Conservation (phyloP, 75 land plant species). For the Selaginella tamariscina region DNA sequence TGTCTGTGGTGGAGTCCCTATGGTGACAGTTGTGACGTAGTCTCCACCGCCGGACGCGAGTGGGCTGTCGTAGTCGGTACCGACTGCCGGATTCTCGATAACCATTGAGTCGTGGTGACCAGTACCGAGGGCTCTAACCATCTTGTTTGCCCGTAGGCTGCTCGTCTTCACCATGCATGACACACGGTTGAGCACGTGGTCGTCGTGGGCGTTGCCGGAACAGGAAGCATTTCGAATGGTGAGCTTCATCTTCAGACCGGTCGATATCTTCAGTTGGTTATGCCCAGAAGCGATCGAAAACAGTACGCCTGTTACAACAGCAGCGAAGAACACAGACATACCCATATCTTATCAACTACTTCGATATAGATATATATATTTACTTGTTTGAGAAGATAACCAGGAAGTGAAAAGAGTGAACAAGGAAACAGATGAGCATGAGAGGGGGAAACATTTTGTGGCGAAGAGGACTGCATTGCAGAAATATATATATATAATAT, state of each 20-base stretch:
- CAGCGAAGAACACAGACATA: background rate
- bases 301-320: background rate
- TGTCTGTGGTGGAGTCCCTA: slow-evolving; percentile 42
- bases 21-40: slow-evolving; percentile 42
- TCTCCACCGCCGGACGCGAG: slow-evolving; percentile 48
- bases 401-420: background rate
- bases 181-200: background rate
- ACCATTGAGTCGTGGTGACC: background rate
- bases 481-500: too few species aligned
- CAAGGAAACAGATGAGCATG: background rate
- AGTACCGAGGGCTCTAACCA: background rate
- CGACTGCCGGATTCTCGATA: background rate
- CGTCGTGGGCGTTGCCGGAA: background rate
- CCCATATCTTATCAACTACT: too few species aligned
- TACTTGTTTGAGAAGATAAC: background rate
- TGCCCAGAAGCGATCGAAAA: background rate
- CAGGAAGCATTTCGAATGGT: background rate
- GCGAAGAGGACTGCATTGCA: too few species aligned
- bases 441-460: background rate
- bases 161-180: background rate
- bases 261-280: background rate
- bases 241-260: background rate
- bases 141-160: background rate
- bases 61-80: slow-evolving; percentile 19
- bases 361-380: background rate